phyloP scores from a whole-genome alignment of 2,329 filamentous ascomycete genomes.

The Ceratocystis huliohia region DNA sequence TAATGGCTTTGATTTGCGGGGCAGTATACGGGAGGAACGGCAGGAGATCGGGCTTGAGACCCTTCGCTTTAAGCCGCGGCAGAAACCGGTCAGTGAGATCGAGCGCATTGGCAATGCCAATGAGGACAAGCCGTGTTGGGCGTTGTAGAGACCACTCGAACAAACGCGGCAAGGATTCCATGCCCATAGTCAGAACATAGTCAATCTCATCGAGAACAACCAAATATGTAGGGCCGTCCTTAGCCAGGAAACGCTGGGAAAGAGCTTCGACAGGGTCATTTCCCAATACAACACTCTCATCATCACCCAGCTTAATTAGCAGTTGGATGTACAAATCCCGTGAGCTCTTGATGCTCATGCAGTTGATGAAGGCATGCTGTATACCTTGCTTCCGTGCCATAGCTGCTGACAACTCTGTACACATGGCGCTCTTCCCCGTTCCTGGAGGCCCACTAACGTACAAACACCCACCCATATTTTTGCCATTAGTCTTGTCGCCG shows the following conservation, averaged over 20 bases:
- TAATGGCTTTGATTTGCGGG: constrained; percentile 72
- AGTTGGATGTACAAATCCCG: constrained; percentile 74
- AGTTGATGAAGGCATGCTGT: constrained; percentile 75
- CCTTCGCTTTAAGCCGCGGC: constrained; percentile 81
- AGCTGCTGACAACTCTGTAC: constrained; percentile 61
- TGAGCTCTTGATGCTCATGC: constrained; percentile 87
- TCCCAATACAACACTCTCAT: constrained; percentile 25
- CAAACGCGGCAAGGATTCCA: constrained; percentile 81
- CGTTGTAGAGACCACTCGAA: constrained; percentile 90
- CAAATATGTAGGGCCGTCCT: constrained; percentile 47
- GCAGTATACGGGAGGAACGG: constrained; percentile 90
- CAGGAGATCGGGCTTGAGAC: constrained; percentile 76
- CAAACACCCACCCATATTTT: constrained; percentile 61
- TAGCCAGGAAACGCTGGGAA: constrained; percentile 17
- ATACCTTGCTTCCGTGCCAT: constrained; percentile 41
- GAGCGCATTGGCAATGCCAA: constrained; percentile 91
- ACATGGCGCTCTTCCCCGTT: constrained; percentile 91
- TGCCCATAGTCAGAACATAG: constrained; percentile 75
- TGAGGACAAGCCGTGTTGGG: constrained; percentile 64
- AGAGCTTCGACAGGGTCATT: constrained; percentile 31
- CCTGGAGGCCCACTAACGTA: constrained; percentile 94
- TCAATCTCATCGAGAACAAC: constrained; percentile 92
- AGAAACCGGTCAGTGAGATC: constrained; percentile 92
- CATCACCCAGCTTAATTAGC: constrained; percentile 53
- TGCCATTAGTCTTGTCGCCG: constrained; percentile 43